Evolutionary conservation across 75 land plant genomes (phyloP).

Genomic region (Larix kaempferi): DNA sequence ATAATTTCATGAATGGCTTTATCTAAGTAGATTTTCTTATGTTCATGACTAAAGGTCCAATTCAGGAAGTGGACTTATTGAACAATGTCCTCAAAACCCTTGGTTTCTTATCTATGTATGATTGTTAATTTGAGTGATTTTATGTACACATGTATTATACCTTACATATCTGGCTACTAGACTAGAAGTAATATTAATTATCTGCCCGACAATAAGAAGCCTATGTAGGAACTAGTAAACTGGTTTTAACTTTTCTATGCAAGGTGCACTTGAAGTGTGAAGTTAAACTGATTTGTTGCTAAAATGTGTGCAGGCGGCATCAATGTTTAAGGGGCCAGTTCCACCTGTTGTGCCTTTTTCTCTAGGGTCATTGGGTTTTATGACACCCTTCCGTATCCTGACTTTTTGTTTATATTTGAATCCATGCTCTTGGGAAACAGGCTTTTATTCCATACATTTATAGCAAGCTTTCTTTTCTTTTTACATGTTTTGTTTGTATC

Average conservation of each 20-base stretch:
- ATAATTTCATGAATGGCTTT: neutral
- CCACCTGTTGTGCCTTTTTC: slow-evolving; percentile 94
- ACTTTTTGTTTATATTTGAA: neutral
- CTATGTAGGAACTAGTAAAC: slow-evolving; percentile 3
- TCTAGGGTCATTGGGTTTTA: slow-evolving; percentile 91
- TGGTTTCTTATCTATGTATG: neutral
- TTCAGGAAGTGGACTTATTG: neutral
- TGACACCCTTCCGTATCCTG: slow-evolving; percentile 98
- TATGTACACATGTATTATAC: neutral
- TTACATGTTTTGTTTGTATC: neutral
- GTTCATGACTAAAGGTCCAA: neutral
- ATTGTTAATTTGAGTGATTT: neutral
- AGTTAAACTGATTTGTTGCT: neutral
- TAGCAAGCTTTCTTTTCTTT: neutral
- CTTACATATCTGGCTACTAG: slow-evolving; percentile 1
- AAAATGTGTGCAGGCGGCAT: slow-evolving; percentile 73
- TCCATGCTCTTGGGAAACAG: neutral
- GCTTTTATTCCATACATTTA: neutral
- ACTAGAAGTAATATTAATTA: neutral
- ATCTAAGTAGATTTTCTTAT: neutral
- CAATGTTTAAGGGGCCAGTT: slow-evolving; percentile 92
- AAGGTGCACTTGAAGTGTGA: neutral
- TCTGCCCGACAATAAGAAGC: neutral
- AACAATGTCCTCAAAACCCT: neutral
- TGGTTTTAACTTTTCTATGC: neutral